Evolutionary conservation across 164 flowering plant genomes (phyloP), one percentile per base, ranked within the genome.

Genomic region (Kalanchoe fedtschenkoi): DNA sequence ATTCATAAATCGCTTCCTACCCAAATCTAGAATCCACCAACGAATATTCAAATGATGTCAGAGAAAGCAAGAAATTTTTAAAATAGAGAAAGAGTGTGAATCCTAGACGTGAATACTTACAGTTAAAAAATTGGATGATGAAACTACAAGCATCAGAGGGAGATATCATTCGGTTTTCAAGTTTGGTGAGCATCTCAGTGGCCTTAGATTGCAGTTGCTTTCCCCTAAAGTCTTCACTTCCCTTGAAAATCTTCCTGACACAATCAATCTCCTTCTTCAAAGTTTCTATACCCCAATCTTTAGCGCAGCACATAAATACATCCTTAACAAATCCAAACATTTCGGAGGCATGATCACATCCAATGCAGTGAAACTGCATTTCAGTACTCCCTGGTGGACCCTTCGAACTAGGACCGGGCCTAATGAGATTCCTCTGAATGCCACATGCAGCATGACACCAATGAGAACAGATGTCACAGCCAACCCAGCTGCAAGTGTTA

Each of bases 361-460:
- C 98, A 69, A 82, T 78, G 69, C 98, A 92, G 66, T 89, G 78
- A 62, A 86, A 87, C 56, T 86, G 93, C 96, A 88, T 77, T 81
- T 84, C 89, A 24, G 74, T 68, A 6, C 84, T 72, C 33, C 92
- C 97, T 0, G 76, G 34, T 7, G 77, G 78, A 16, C 88, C 96
- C 66, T 80, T 81, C 71, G 78, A 72, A 73, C 83, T 80, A 6
- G 80, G 84, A 30, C 91, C 91, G 0, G 93, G 87, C 72, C 60
- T 83, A 32, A 92, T 88, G 51, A 86, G 86, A 61, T 83, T 78
- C 75, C 60, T 80, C 68, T 82, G 74, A 33, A 88, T 75, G 38
- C 89, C 96, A 73, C 98, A 92, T 8, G 77, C 74, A 35, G 98
- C 93, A 78, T 92, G 98, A 65, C 96, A 93, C 98, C 98, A 90